Percentiles rank a stretch among this genome's conserved stretches.
These are phyloP conservation scores for Hanseniaspora gamundiae DNA, from an alignment of 1,139 yeast species.

Conservation along the genomic window DNA sequence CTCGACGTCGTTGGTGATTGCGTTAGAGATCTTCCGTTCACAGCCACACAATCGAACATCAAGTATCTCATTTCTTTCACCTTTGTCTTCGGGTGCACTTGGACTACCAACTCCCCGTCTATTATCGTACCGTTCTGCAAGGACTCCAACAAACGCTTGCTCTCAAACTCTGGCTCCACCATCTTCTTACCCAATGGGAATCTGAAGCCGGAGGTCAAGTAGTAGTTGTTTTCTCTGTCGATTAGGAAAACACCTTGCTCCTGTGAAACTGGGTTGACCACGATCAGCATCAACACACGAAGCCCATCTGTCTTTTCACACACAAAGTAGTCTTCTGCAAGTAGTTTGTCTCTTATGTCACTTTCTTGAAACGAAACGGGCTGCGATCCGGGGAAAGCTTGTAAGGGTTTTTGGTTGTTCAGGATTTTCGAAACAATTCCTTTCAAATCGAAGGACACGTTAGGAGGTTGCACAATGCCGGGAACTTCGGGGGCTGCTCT, in stretches of 20 bases:
- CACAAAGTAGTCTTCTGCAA: conserved; percentile 63
- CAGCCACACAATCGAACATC: conserved; percentile 83
- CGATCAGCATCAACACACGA: conserved; percentile 57
- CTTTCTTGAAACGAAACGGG: conserved; percentile 81
- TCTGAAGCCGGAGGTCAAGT: conserved; percentile 68
- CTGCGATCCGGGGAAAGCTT: conserved; percentile 76
- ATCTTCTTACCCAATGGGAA: conserved; percentile 41
- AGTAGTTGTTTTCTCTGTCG: conserved; percentile 81
- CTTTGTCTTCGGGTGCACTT: conserved; percentile 36
- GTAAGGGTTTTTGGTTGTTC: conserved; percentile 28
- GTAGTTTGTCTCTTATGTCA: conserved; percentile 54
- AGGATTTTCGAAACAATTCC: conserved; percentile 60
- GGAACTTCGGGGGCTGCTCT: conserved; percentile 76
- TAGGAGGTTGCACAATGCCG: conserved; percentile 63
- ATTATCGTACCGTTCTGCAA: conserved; percentile 79
- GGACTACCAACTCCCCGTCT: conserved; percentile 81
- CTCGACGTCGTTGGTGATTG: conserved; percentile 66
- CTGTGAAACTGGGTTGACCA: conserved; percentile 56
- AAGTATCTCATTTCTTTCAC: conserved; percentile 62
- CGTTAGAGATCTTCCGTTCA: conserved; percentile 62
- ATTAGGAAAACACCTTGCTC: conserved; percentile 69
- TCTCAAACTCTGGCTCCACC: conserved; percentile 37
- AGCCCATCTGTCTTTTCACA: conserved; percentile 96
- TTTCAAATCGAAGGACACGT: conserved; percentile 55
- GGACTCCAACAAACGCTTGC: conserved; percentile 25